phyloP scores from a whole-genome alignment of 2,329 filamentous ascomycete species.

The Neonectria sp. region DNA sequence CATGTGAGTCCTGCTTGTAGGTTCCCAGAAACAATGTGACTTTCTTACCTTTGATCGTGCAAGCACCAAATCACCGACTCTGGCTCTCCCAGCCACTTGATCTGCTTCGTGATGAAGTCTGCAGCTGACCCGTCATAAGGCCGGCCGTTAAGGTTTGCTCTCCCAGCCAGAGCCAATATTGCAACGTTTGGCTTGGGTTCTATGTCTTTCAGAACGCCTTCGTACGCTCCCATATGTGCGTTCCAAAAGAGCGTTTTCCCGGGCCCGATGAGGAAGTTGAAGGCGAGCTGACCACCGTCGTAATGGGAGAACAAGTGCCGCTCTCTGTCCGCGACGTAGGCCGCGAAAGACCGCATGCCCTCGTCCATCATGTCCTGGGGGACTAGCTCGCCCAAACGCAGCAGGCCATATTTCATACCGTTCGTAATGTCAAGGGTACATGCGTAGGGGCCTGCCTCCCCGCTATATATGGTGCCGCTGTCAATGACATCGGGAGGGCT shows the following conservation, averaged over 20 bases:
- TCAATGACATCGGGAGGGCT: background rate
- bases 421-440: background rate
- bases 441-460: background rate
- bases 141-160: background rate
- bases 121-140: background rate
- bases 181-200: background rate
- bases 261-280: background rate
- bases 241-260: background rate
- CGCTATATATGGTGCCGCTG: background rate
- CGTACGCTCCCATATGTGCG: background rate
- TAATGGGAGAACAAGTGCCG: background rate
- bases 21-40: no score
- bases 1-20: no score
- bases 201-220: background rate
- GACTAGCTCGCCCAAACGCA: background rate
- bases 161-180: background rate
- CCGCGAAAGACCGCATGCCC: background rate
- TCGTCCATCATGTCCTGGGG: background rate
- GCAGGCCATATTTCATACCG: background rate
- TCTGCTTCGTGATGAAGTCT: background rate
- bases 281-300: background rate
- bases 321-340: background rate
- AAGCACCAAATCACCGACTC: background rate
- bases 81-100: constrained; percentile 3
- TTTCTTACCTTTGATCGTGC: background rate